Evolutionary conservation across 495 filamentous ascomycete genomes (phyloP).

Genomic region (Amniculicola lignicola): DNA sequence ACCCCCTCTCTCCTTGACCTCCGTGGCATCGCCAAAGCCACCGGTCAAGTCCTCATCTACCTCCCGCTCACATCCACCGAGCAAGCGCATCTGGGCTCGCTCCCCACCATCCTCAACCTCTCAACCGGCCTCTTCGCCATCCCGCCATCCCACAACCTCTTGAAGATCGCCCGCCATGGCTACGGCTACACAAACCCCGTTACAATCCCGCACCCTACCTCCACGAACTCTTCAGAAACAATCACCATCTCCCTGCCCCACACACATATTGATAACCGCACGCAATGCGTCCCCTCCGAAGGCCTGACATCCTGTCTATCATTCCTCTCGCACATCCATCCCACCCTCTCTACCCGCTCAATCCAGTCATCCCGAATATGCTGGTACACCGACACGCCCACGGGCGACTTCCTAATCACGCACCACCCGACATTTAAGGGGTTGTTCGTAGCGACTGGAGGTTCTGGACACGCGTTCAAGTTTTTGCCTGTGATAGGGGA

Average conservation of each 20-base stretch:
- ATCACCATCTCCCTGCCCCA: slow-evolving; percentile 50
- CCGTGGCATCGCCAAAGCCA: slow-evolving; percentile 68
- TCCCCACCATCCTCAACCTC: slow-evolving; percentile 77
- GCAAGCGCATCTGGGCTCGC: slow-evolving; percentile 56
- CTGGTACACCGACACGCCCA: slow-evolving; percentile 38
- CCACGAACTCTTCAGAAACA: slow-evolving; percentile 13
- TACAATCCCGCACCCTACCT: slow-evolving; percentile 42
- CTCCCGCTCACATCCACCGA: slow-evolving; percentile 66
- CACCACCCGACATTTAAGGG: slow-evolving; percentile 33
- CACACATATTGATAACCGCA: slow-evolving; percentile 46
- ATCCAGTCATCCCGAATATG: slow-evolving; percentile 70
- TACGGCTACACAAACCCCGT: slow-evolving; percentile 77
- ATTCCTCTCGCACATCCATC: slow-evolving; percentile 62
- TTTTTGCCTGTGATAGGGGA: slow-evolving; percentile 51
- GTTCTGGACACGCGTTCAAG: slow-evolving; percentile 52
- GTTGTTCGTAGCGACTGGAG: slow-evolving; percentile 51
- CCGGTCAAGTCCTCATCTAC: slow-evolving; percentile 79
- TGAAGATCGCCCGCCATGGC: slow-evolving; percentile 80
- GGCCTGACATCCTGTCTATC: slow-evolving; percentile 59
- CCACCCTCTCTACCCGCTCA: slow-evolving; percentile 62
- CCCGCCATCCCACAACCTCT: slow-evolving; percentile 63
- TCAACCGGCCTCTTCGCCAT: slow-evolving; percentile 79
- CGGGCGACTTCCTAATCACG: slow-evolving; percentile 36
- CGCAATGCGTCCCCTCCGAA: slow-evolving; percentile 53
- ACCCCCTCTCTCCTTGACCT: slow-evolving; percentile 72